Evolutionary conservation across 306 rosid species (phyloP).

Genomic region (Quercus agrifolia): DNA sequence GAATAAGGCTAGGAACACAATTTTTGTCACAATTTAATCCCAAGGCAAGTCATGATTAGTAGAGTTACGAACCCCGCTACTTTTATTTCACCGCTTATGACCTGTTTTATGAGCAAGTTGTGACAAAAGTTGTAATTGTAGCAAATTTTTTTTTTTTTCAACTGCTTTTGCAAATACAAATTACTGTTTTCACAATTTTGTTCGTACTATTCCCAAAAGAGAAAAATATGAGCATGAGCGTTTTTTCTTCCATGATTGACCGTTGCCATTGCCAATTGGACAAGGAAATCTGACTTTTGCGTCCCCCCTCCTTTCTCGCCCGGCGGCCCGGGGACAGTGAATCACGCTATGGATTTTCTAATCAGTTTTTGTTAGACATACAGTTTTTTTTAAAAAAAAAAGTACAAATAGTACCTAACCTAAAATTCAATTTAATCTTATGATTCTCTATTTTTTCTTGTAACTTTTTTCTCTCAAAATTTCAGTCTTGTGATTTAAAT

Average conservation of each 20-base stretch:
- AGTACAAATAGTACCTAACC: too few relatives aligned
- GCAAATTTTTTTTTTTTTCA: too few relatives aligned
- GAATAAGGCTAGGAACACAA: accelerated
- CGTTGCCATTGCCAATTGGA: background rate
- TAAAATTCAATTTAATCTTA: too few relatives aligned
- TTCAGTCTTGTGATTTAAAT: too few relatives aligned
- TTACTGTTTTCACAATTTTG: background rate
- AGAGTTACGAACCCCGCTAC: accelerated
- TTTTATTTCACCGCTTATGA: accelerated
- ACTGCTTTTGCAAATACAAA: background rate
- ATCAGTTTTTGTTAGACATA: too few relatives aligned
- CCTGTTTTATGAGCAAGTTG: accelerated
- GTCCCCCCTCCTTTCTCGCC: background rate
- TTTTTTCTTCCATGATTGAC: background rate
- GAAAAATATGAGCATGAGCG: background rate
- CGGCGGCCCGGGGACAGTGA: too few relatives aligned
- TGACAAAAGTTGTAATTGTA: accelerated
- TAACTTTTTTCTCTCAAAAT: too few relatives aligned
- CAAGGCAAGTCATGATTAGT: accelerated
- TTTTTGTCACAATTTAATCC: too few relatives aligned
- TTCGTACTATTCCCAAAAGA: background rate
- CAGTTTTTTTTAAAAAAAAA: too few relatives aligned
- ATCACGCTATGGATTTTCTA: too few relatives aligned
- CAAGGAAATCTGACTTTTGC: background rate
- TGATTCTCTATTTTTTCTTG: too few relatives aligned